Base-by-base conservation (phyloP, 768 basidiomycete species). In the Mycena albidolilacea region DNA sequence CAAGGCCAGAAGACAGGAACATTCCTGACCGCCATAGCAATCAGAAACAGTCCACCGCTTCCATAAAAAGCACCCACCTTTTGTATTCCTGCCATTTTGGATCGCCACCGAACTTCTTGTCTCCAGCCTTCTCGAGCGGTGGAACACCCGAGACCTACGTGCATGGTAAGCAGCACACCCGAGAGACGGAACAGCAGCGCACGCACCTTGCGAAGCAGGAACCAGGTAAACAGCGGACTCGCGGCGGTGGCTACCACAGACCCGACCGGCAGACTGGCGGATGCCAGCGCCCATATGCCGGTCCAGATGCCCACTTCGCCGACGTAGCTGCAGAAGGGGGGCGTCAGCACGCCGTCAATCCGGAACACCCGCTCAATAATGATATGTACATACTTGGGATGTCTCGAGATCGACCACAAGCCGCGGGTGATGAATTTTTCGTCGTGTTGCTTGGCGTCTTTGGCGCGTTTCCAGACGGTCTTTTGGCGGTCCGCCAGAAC, bases 261-360 rank as follows among this genome's bases (percentile, higher is more conserved):
- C 14, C 84, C 85, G 14, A 76, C 69, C 10, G 90, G 89, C 73
- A 87, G 83, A 2, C 88, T 85, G 5, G 85, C 74, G 1, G 87
- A 83, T 1, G 91, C 88, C 19, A 93, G 80, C 5, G 87, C 84
- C 85, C 89, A 93, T 15, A 94, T 89, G 1, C 90, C 91, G 1
- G 86, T 85, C 90, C 92, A 93, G 52, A 94, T 84, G 7, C 91
- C 89, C 4, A 93, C 86, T 82, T 95, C 93, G 19, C 90, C 91
- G 44, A 92, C 87, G 78, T 94, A 93, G 81, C 93, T 93, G 68
- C 14, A 15, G 44, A 43, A 59, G 30, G 10, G 21, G 30, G 7
- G 10, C 52, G 46, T 66, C 67, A 69, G 35, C 17, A 41, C 30
- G 55, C 30, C 8, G 52, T 12, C 41, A 38, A 23, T 11, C 35